Evolutionary conservation across 192 early-diverging fungal species (phyloP), one percentile per base, ranked within the genome.

Genomic region (Coemansia sp.): DNA sequence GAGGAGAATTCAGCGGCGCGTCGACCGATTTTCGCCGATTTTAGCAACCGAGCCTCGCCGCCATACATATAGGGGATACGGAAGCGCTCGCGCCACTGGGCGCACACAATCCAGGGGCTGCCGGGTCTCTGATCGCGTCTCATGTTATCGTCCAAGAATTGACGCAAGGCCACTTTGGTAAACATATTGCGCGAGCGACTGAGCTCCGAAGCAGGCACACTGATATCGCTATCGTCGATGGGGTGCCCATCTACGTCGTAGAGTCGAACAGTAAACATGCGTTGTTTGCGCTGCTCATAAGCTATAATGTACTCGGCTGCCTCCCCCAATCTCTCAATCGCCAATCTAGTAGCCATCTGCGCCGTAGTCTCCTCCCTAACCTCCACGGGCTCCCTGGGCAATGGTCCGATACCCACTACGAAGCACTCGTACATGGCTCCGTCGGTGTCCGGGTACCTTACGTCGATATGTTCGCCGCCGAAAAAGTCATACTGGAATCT

Each of bases 381-480:
- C 53, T 64, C 43, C n/a, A 41, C 36, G 10, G 26, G 33, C 20
- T 52, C 59, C 12, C 3, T n/a, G 26, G 77, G 68, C 33, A 80
- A 63, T 12, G 66, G 58, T 2, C 70, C 71, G 0, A 59, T 60
- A 1, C 52, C 26, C 1, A 82, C 70, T 3, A 76, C 79, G 39
- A 69, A 65, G 42, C 79, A 82, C 59, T 82, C 79, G 55, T 82
- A 77, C 75, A 77, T 76, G 28, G 70, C 79, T 3, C 65, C 66
- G 14, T 70, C 70, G 6, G 56, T 72, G 14, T 59, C 66, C 25
- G 73, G 83, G 56, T 78, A 82, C 71, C 36, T 69, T 6, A 84
- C 73, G 47, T 85, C 75, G 2, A 85, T 65, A 14, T 80, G 73
- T 38, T 86, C 84, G 47, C 63, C 62, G 3, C 50, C 23, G 20